Percentiles rank a stretch among this genome's conserved stretches.
phyloP scores from a whole-genome alignment of 805 yeast genomes.

The Isabelozyma heimii region DNA sequence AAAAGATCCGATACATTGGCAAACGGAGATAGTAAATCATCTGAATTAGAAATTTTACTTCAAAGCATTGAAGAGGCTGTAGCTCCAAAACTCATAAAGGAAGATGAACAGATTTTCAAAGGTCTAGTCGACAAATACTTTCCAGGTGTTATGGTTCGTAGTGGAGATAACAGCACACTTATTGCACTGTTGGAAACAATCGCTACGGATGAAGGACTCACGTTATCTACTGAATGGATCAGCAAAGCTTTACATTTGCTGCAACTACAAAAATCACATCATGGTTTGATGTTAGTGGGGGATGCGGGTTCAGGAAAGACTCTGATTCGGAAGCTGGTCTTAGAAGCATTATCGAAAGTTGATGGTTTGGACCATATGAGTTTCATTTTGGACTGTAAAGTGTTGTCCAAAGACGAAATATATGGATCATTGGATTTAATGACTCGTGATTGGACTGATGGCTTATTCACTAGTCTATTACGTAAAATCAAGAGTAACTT shows the following conservation, averaged over 20 bases:
- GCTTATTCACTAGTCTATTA: conserved; percentile 67
- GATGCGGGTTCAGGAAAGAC: conserved; percentile 75
- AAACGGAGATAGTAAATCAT: background rate
- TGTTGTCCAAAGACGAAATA: conserved; percentile 59
- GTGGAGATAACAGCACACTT: conserved; percentile 23
- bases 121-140: conserved; percentile 20
- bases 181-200: conserved; percentile 15
- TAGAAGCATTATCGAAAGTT: conserved; percentile 38
- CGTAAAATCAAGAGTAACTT: conserved; percentile 54
- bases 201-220: conserved; percentile 30
- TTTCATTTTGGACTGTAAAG: conserved; percentile 71
- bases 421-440: conserved; percentile 71
- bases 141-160: conserved; percentile 14
- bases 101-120: conserved; percentile 48
- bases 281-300: conserved; percentile 83
- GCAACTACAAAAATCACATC: conserved; percentile 60
- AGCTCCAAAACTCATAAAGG: conserved; percentile 60
- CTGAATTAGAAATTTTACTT: conserved; percentile 37
- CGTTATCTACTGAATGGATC: conserved; percentile 42
- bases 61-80: conserved; percentile 60
- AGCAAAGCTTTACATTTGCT: conserved; percentile 59
- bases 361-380: conserved; percentile 36
- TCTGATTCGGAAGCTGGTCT: conserved; percentile 45
- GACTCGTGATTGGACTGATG: conserved; percentile 92
- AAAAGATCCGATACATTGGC: conserved; percentile 16